Evolutionary conservation across 306 rosid genomes (phyloP).

Genomic region (Castanopsis chinensis): DNA sequence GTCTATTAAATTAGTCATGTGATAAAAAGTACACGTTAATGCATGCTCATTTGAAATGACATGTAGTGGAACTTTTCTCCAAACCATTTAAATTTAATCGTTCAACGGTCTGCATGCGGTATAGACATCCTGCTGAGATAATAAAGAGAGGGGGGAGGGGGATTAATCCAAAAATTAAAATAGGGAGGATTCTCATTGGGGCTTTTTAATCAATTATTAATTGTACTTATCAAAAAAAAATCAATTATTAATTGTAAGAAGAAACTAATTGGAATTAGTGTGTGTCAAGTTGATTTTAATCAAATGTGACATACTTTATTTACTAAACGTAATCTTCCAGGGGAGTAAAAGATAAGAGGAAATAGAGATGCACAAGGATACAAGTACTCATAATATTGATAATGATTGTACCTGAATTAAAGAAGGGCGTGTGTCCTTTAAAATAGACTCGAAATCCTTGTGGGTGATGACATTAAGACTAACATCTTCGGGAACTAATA

Average conservation of each 20-base stretch:
- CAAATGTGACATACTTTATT: neutral
- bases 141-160: neutral
- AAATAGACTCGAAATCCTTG: slow-evolving; percentile 51
- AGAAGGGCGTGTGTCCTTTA: slow-evolving; percentile 57
- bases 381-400: neutral
- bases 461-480: slow-evolving; percentile 44
- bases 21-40: too few species aligned
- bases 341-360: neutral
- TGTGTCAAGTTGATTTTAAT: neutral
- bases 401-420: slow-evolving; percentile 58
- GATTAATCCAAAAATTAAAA: neutral
- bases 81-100: neutral
- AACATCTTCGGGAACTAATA: slow-evolving; percentile 54
- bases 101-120: neutral
- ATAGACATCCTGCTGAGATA: neutral
- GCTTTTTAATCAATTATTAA: neutral
- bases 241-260: neutral
- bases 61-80: too few species aligned
- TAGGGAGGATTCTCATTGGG: neutral
- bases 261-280: neutral
- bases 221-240: too few species aligned
- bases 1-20: too few species aligned
- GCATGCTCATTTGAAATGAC: too few species aligned
- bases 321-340: neutral
- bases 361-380: neutral